Evolutionary conservation across 202 grass and related monocot species (phyloP).

Genomic region (Panicum hallii): DNA sequence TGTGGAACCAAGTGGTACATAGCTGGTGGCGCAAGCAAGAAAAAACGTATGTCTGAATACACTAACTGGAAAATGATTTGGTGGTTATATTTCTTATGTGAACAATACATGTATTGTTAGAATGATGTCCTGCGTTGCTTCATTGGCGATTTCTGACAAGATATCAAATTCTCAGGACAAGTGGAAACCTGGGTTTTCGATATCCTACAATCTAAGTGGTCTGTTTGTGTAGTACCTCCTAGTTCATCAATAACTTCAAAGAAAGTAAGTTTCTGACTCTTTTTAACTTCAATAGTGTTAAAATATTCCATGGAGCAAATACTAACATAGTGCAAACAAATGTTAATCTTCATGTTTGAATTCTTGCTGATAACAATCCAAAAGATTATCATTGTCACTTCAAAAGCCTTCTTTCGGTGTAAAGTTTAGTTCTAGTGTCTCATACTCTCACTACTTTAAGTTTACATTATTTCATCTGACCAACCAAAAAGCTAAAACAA

Average conservation of each 20-base stretch:
- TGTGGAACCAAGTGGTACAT: constrained; percentile 99
- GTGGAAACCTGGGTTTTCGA: constrained; percentile 82
- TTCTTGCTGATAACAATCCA: constrained; percentile 1
- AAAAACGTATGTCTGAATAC: constrained; percentile 71
- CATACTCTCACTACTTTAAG: not conserved
- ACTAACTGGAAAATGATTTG: constrained; percentile 37
- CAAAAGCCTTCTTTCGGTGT: not conserved
- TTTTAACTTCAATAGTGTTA: constrained; percentile 12
- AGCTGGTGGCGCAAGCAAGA: constrained; percentile 92
- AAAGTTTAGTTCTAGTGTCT: not conserved
- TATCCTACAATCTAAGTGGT: constrained; percentile 78
- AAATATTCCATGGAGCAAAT: not conserved
- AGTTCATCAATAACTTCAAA: constrained; percentile 81
- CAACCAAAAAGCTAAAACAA: constrained; percentile 7
- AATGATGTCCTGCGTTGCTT: not conserved
- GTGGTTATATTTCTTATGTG: constrained; percentile 12
- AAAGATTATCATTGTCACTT: not conserved
- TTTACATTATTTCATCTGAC: constrained; percentile 37
- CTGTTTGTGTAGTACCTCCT: constrained; percentile 62
- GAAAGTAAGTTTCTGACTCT: constrained; percentile 62
- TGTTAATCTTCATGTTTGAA: not conserved
- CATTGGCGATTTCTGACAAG: constrained; percentile 41
- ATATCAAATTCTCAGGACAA: constrained; percentile 66
- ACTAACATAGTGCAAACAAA: constrained; percentile 1
- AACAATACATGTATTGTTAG: constrained; percentile 19